Percentiles rank a stretch among this genome's conserved stretches.
These are phyloP conservation scores for Aphanomyces stellatus DNA, from an alignment of 352 stramenopile species.

Conservation along the genomic window DNA sequence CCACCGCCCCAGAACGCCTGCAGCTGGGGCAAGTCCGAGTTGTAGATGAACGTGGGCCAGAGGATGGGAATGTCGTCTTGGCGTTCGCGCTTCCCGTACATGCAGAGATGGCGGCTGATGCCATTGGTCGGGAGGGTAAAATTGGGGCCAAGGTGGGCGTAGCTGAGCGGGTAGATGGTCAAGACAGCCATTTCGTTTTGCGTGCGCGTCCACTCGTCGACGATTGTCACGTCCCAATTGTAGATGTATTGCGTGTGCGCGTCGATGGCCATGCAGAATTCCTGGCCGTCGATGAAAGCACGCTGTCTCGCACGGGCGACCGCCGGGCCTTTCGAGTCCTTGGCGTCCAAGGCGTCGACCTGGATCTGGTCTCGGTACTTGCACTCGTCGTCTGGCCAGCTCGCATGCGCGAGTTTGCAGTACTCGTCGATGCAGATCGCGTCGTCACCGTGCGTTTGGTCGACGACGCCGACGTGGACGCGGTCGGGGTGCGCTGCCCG, in stretches of 20 bases:
- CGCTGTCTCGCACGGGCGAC: neutral
- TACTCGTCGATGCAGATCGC: conserved; percentile 13
- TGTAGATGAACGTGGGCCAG: conserved; percentile 7
- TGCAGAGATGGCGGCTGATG: neutral
- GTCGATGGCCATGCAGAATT: conserved; percentile 8
- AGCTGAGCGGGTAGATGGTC: conserved; percentile 18
- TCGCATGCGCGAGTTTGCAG: neutral
- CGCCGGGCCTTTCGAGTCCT: neutral
- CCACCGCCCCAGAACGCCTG: conserved; percentile 23
- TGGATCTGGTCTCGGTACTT: conserved; percentile 1
- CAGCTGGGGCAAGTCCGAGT: conserved; percentile 26
- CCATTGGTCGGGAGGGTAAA: neutral
- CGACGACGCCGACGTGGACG: conserved; percentile 10
- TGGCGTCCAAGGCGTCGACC: neutral
- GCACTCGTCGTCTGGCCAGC: neutral
- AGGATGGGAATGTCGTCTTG: conserved; percentile 5
- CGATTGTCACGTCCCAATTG: neutral
- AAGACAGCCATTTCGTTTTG: conserved; percentile 29
- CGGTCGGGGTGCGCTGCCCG: neutral
- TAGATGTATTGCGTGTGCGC: conserved; percentile 4
- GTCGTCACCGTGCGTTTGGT: neutral
- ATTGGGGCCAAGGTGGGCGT: neutral
- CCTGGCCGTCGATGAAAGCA: neutral
- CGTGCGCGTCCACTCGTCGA: neutral
- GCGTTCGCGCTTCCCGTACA: neutral